Conservation (phyloP, 164 flowering plant species). For the Vitis cinerea region DNA sequence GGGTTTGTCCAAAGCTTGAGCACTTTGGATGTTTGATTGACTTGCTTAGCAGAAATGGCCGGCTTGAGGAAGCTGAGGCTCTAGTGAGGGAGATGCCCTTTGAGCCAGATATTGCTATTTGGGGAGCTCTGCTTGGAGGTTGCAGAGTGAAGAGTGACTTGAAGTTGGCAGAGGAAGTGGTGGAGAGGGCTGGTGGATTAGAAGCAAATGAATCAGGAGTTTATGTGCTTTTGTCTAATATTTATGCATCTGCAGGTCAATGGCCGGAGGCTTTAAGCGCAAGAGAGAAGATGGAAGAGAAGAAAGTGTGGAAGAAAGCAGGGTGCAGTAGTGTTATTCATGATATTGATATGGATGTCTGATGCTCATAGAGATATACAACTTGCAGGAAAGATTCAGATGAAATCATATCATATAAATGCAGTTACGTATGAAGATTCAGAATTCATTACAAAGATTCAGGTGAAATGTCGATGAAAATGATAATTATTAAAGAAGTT, state of each 20-base stretch:
- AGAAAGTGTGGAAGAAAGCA: constrained; percentile 26
- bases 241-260: constrained; percentile 41
- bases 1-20: constrained; percentile 30
- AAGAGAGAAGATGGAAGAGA: constrained; percentile 37
- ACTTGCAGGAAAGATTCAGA: neutral
- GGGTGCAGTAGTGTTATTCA: constrained; percentile 25
- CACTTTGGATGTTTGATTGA: constrained; percentile 48
- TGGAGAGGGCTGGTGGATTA: constrained; percentile 25
- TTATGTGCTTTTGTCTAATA: constrained; percentile 41
- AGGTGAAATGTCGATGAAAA: too few relatives aligned
- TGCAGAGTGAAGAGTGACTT: constrained; percentile 36
- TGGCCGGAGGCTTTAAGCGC: constrained; percentile 36
- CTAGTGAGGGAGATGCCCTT: constrained; percentile 36
- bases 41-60: constrained; percentile 40
- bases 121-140: constrained; percentile 48
- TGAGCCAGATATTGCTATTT: constrained; percentile 40
- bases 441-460: too few relatives aligned
- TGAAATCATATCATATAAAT: too few relatives aligned
- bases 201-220: constrained; percentile 35
- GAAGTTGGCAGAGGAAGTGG: constrained; percentile 33
- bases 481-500: too few relatives aligned
- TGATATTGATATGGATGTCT: neutral
- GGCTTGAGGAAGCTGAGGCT: constrained; percentile 36
- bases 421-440: too few relatives aligned
- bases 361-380: neutral